Evolutionary conservation across 2,329 filamentous ascomycete genomes (phyloP).

Genomic region (Ophiostoma montium): DNA sequence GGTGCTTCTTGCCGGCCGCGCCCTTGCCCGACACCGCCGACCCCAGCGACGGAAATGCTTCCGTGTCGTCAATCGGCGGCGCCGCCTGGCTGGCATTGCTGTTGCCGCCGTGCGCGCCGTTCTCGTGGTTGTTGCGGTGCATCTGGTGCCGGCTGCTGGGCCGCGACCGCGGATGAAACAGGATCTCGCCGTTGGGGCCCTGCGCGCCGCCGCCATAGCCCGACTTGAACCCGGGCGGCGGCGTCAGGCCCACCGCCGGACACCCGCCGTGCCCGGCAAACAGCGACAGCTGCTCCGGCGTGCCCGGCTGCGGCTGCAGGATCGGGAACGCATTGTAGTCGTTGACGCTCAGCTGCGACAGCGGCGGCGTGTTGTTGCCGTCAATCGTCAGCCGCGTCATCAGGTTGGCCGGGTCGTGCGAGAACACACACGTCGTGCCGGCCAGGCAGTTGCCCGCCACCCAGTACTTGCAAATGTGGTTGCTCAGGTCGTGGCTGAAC

Average conservation of each 20-base stretch:
- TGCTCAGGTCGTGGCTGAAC: slow-evolving; percentile 92
- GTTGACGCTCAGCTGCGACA: slow-evolving; percentile 48
- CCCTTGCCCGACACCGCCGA: slow-evolving; percentile 49
- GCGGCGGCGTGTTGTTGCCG: slow-evolving; percentile 50
- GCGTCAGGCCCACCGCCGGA: slow-evolving; percentile 40
- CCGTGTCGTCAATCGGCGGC: slow-evolving; percentile 78
- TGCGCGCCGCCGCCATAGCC: slow-evolving; percentile 27
- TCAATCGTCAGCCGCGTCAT: slow-evolving; percentile 69
- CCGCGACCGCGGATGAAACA: slow-evolving; percentile 62
- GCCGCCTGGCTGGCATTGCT: slow-evolving; percentile 37
- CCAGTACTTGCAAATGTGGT: slow-evolving; percentile 99
- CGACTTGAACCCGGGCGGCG: slow-evolving; percentile 59
- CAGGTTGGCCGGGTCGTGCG: slow-evolving; percentile 80
- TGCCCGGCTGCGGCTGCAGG: slow-evolving; percentile 49
- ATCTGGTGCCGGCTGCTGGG: slow-evolving; percentile 68
- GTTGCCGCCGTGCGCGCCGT: not conserved
- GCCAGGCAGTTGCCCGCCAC: slow-evolving; percentile 90
- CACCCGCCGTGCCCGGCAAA: slow-evolving; percentile 39
- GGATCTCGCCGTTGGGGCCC: slow-evolving; percentile 31
- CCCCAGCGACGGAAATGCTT: slow-evolving; percentile 84
- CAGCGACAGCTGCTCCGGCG: slow-evolving; percentile 42
- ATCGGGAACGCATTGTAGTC: slow-evolving; percentile 78
- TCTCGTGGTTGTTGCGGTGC: slow-evolving; percentile 22
- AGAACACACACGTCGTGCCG: slow-evolving; percentile 89
- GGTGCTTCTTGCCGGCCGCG: slow-evolving; percentile 78